Evolutionary conservation across 2,329 filamentous ascomycete genomes (phyloP), one percentile per base, ranked within the genome.

Genomic region (Moelleriella libera): DNA sequence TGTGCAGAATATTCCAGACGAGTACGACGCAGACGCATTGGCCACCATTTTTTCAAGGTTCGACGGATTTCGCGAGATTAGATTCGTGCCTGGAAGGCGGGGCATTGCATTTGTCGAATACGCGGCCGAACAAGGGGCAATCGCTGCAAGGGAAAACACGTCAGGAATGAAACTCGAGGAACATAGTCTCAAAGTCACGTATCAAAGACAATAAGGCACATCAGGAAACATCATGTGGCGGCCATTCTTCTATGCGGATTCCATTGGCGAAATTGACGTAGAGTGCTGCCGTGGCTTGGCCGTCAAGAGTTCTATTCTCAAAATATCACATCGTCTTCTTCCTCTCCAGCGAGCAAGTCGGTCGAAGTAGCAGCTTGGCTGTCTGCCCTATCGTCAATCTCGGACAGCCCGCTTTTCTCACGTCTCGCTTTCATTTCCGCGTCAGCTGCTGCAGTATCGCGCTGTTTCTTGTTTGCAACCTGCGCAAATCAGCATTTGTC

Each of bases 31-130:
- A 58, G 88, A 94, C 53, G 78, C 75, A 29, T 76, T 98, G 47
- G 83, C 81, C 0, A 74, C 75, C 32, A 80, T 97, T 52, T 98
- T 97, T 67, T 80, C 81, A 45, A 82, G 85, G 45, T 98, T 94
- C 68, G 86, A 94, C 52, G 90, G 90, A 30, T 96, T 98, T 72
- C 84, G 83, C 61, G 92, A 98, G 69, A 86, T 96, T 43, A 80
- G 92, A 58, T 67, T 88, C 61, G 90, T 97, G 43, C 89, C 90
- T 5, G 85, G 88, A 31, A 75, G 90, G 46, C 83, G 80, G 53
- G 88, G 88, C 3, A 89, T 98, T 63, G 92, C 88, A 1, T 98
- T 98, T 64, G 88, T 96, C 50, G 92, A 98, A 66, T 98, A 97
- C 68, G 88, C 95, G 58, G 82, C 79, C 54, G 88, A 97, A 68